Evolutionary conservation across 257 asterid species (phyloP).

Genomic region (Craterostigma plantagineum): DNA sequence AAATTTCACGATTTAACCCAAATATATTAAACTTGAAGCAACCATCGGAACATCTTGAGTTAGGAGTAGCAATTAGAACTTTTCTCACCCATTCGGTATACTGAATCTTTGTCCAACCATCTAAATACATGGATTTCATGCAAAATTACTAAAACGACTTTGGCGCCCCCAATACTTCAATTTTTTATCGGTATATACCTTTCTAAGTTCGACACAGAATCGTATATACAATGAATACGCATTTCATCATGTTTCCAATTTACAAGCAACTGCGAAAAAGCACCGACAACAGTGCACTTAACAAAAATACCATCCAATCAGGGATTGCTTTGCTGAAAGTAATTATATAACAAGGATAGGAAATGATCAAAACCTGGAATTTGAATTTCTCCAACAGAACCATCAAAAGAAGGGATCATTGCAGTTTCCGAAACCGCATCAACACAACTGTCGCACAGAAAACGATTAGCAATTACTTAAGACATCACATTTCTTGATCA

Average conservation of each 20-base stretch:
- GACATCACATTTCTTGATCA: neutral
- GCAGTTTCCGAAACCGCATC: slow-evolving; percentile 44
- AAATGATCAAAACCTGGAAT: slow-evolving; percentile 38
- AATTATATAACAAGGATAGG: slow-evolving; percentile 3
- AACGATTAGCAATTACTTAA: too few species aligned
- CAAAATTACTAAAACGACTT: too few species aligned
- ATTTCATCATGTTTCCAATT: neutral
- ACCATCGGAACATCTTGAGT: slow-evolving; percentile 1
- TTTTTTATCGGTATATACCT: too few species aligned
- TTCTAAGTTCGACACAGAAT: too few species aligned
- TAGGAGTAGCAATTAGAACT: neutral
- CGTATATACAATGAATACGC: too few species aligned
- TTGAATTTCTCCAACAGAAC: slow-evolving; percentile 45
- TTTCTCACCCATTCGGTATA: too few species aligned
- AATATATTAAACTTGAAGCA: neutral
- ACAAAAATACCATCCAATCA: neutral
- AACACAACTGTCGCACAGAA: slow-evolving; percentile 9
- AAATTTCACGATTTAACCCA: slow-evolving; percentile 5
- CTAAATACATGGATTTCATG: too few species aligned
- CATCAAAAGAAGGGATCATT: slow-evolving; percentile 39
- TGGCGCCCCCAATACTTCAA: too few species aligned
- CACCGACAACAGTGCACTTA: neutral
- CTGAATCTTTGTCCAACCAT: too few species aligned
- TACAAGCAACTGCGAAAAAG: neutral
- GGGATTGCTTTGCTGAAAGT: neutral